These are phyloP conservation scores for Pseudogymnoascus sp. DNA, from an alignment of 2,329 filamentous ascomycete genomes.

Conservation along the genomic window DNA sequence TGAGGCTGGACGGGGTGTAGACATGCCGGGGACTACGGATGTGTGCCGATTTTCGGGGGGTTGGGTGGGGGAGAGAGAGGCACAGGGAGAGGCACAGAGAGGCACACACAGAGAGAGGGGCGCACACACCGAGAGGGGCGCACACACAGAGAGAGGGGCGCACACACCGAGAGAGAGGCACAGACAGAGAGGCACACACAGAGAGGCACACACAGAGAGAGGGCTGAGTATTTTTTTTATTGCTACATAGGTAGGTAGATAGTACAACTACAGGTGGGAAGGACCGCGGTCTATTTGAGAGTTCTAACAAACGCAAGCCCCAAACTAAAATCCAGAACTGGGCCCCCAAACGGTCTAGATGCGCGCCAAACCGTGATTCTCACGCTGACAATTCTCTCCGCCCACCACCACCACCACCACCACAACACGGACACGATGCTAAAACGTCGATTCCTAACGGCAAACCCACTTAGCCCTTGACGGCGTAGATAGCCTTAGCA, in stretches of 20 bases:
- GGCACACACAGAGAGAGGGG: too few relatives aligned
- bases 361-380: background rate
- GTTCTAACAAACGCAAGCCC: background rate
- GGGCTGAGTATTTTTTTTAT: background rate
- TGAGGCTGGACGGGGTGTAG: too few relatives aligned
- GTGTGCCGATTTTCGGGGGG: too few relatives aligned
- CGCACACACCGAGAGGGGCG: too few relatives aligned
- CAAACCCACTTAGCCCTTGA: conserved; percentile 52
- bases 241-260: background rate
- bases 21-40: too few relatives aligned
- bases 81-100: too few relatives aligned
- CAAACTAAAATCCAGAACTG: background rate
- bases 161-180: too few relatives aligned
- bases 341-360: background rate
- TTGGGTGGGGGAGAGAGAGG: too few relatives aligned
- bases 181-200: too few relatives aligned
- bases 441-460: background rate
- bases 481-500: conserved; percentile 76
- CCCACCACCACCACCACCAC: background rate
- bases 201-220: background rate
- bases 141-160: too few relatives aligned
- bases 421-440: background rate
- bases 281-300: background rate
- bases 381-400: conserved; percentile 2
- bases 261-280: background rate